These are phyloP conservation scores for Lasiosphaeria miniovina DNA, from an alignment of 495 filamentous ascomycete species.

Conservation along the genomic window DNA sequence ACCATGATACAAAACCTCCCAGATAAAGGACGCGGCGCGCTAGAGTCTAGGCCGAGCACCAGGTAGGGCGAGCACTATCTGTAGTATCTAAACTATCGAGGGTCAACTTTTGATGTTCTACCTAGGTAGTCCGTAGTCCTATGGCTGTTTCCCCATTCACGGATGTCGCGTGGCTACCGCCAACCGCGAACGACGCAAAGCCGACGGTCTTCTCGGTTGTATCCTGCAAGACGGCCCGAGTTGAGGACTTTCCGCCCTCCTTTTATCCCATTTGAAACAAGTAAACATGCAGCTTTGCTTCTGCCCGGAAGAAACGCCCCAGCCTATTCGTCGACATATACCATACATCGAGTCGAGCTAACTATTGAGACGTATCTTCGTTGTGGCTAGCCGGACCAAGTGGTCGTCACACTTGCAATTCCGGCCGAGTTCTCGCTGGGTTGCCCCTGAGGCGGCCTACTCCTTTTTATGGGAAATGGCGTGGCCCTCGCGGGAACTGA, in stretches of 20 bases:
- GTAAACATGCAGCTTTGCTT: slow-evolving; percentile 31
- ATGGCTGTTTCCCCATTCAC: too few species aligned
- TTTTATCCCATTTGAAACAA: slow-evolving; percentile 35
- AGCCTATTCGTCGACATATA: slow-evolving; percentile 11
- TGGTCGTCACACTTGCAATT: too few species aligned
- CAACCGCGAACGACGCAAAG: slow-evolving; percentile 11
- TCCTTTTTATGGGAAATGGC: neutral
- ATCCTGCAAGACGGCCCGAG: slow-evolving; percentile 25
- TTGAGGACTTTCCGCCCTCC: slow-evolving; percentile 16
- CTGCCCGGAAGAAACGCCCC: slow-evolving; percentile 26
- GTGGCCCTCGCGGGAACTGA: neutral
- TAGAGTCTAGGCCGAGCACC: too few species aligned
- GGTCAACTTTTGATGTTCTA: neutral
- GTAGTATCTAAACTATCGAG: too few species aligned
- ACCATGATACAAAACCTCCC: too few species aligned
- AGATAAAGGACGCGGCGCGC: too few species aligned
- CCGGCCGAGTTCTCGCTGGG: too few species aligned
- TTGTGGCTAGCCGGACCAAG: neutral
- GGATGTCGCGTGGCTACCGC: slow-evolving; percentile 4
- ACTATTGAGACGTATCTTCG: neutral
- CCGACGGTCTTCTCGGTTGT: slow-evolving; percentile 3
- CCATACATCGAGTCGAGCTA: neutral
- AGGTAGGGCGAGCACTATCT: too few species aligned
- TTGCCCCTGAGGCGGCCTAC: neutral
- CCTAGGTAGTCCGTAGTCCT: neutral